Evolutionary conservation across 306 rosid species (phyloP).

Genomic region (Dalbergia cultrata): DNA sequence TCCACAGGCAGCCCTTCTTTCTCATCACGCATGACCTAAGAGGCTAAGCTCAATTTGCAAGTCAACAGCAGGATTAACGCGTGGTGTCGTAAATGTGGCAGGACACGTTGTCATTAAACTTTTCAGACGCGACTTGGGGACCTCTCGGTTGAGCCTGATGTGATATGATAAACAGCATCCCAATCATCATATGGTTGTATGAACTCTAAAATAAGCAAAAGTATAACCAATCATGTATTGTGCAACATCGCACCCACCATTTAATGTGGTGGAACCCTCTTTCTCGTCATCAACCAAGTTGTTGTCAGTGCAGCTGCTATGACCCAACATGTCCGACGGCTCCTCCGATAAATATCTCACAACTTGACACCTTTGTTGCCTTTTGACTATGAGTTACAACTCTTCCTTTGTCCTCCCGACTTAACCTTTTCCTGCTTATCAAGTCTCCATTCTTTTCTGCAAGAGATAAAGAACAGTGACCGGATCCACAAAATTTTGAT

Average conservation of each 20-base stretch:
- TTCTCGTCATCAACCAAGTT: slow-evolving; percentile 15
- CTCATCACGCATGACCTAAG: not conserved
- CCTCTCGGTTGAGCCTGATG: slow-evolving; percentile 17
- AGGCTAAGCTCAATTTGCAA: not conserved
- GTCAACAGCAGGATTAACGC: slow-evolving; percentile 23
- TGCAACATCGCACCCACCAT: slow-evolving; percentile 21
- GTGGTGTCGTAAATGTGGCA: slow-evolving; percentile 28
- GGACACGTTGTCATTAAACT: slow-evolving; percentile 46
- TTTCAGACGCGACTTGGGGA: slow-evolving; percentile 39
- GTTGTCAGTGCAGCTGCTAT: slow-evolving; percentile 42
- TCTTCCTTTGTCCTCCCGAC: not conserved
- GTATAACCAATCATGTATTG: slow-evolving; percentile 40
- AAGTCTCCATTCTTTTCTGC: not conserved
- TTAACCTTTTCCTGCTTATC: not conserved
- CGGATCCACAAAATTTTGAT: too few relatives aligned
- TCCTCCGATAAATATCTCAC: slow-evolving; percentile 20
- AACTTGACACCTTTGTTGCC: slow-evolving; percentile 24
- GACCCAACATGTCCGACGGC: slow-evolving; percentile 29
- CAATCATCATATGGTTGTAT: slow-evolving; percentile 46
- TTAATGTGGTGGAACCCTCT: slow-evolving; percentile 49
- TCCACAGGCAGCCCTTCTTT: not conserved
- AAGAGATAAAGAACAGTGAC: not conserved
- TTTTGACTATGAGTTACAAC: not conserved
- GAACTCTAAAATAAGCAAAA: slow-evolving; percentile 12
- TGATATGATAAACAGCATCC: slow-evolving; percentile 25